Percentiles rank a stretch among this genome's conserved stretches.
Conservation (phyloP, 2,329 filamentous ascomycete species). For the Trichoderma harzianum region DNA sequence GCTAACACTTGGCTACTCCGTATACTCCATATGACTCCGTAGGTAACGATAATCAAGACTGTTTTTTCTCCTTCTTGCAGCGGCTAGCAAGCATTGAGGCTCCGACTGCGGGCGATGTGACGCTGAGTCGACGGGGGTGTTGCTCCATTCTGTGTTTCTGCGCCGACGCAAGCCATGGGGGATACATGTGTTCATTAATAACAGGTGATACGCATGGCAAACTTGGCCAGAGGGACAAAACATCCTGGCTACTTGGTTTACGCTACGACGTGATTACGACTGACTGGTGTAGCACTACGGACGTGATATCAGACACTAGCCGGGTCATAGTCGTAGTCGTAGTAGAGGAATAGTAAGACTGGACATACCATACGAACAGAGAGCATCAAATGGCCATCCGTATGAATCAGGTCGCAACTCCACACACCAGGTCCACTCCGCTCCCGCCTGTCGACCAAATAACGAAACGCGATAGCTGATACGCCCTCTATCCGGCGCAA, state of each 20-base stretch:
- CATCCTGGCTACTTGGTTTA: neutral
- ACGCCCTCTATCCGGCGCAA: neutral
- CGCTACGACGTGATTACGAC: neutral
- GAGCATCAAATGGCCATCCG: neutral
- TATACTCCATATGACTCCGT: neutral
- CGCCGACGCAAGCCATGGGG: slow-evolving; percentile 13
- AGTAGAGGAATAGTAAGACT: neutral
- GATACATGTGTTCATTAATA: too few relatives aligned
- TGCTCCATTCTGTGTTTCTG: slow-evolving; percentile 3
- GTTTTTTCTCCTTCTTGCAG: neutral
- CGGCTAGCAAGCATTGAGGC: neutral
- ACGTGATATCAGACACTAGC: neutral
- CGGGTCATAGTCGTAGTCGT: neutral
- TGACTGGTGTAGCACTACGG: neutral
- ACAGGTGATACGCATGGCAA: slow-evolving; percentile 10
- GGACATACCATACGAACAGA: neutral
- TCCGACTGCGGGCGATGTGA: slow-evolving; percentile 14
- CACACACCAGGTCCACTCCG: slow-evolving; percentile 6
- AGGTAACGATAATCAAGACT: neutral
- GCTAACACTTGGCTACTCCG: neutral
- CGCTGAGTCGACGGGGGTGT: neutral
- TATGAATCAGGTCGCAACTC: neutral
- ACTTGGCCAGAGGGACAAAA: neutral
- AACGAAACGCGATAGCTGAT: neutral
- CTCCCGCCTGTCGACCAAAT: neutral